phyloP scores from a whole-genome alignment of 495 filamentous ascomycete genomes.

The Aspergillus conjunctus region DNA sequence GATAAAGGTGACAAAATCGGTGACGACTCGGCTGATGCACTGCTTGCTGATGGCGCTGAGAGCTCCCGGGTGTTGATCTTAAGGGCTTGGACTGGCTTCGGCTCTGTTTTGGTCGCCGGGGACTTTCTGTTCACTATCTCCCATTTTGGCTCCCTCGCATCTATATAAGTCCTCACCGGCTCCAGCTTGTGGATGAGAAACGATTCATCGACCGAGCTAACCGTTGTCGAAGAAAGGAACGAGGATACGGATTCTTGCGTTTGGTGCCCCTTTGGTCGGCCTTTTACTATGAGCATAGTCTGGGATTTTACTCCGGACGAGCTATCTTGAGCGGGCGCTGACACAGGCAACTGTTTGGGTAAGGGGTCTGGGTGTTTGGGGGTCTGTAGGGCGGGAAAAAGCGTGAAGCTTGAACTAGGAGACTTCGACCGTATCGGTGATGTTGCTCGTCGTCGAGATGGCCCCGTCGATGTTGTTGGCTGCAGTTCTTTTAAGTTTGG shows the following conservation, averaged over 20 bases:
- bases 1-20: conserved; percentile 19
- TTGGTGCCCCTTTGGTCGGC: conserved; percentile 14
- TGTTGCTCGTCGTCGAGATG: conserved; percentile 53
- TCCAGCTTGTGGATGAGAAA: conserved; percentile 24
- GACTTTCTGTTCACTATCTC: conserved; percentile 29
- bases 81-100: conserved; percentile 9
- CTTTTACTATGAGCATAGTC: conserved; percentile 22
- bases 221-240: conserved; percentile 24
- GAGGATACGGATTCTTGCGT: conserved; percentile 26
- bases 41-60: conserved; percentile 12
- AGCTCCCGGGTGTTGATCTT: conserved; percentile 22
- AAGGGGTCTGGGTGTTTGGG: conserved; percentile 49
- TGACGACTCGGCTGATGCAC: conserved; percentile 19
- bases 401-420: conserved; percentile 59
- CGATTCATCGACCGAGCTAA: conserved; percentile 25
- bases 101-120: background rate
- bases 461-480: conserved; percentile 13
- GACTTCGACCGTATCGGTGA: conserved; percentile 61
- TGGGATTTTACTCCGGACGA: conserved; percentile 14
- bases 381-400: conserved; percentile 61
- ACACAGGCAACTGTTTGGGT: conserved; percentile 20
- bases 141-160: conserved; percentile 27
- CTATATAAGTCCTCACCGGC: conserved; percentile 20
- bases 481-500: conserved; percentile 10
- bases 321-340: conserved; percentile 11